Conservation (phyloP, 106 monocot genomes). For the Dioscorea alata region DNA sequence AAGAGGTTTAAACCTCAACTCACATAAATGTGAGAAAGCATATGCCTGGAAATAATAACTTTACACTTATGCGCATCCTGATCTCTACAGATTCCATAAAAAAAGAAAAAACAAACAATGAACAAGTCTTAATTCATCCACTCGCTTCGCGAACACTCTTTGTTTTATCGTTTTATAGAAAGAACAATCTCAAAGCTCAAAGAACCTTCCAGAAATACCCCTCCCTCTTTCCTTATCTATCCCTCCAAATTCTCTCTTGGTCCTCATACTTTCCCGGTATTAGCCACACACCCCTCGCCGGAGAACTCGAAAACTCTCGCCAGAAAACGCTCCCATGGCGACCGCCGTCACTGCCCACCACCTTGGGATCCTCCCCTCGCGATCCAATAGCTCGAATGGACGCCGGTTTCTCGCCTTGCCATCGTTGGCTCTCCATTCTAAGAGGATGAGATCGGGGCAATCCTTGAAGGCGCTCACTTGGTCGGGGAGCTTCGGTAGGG, state of each 20-base stretch:
- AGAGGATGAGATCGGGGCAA: neutral
- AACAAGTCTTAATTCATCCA: no score
- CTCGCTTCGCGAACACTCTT: no score
- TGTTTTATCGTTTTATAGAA: no score
- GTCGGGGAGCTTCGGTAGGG: slow-evolving; percentile 27
- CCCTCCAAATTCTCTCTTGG: neutral
- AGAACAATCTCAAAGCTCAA: no score
- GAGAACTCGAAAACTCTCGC: neutral
- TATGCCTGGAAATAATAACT: no score
- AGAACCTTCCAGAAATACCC: neutral
- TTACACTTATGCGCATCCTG: no score
- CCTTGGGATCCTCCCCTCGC: slow-evolving; percentile 7
- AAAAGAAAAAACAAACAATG: no score
- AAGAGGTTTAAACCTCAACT: no score
- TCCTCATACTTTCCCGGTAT: neutral
- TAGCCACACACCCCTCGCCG: neutral
- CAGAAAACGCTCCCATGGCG: slow-evolving; percentile 18
- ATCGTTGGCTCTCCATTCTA: neutral
- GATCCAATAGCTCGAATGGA: neutral
- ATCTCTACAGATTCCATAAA: no score
- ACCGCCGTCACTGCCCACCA: slow-evolving; percentile 10
- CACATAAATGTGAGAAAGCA: no score
- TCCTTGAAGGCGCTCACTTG: slow-evolving; percentile 28
- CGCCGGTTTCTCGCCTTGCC: slow-evolving; percentile 7
- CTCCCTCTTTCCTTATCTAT: neutral